Conservation (phyloP, 345 rosid species). For the Geranium rotundifolium region DNA sequence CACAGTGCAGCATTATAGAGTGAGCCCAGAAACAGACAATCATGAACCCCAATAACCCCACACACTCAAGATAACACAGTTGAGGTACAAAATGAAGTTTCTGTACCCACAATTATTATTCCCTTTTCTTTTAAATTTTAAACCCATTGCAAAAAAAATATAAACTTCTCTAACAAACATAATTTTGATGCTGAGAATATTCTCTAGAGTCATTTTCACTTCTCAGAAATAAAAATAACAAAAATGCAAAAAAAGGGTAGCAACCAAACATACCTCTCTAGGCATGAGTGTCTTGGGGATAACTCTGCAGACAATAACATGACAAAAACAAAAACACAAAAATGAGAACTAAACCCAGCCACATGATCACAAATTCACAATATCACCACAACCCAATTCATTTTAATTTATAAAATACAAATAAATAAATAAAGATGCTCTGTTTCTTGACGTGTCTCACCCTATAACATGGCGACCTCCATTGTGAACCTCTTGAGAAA, state of each 20-base stretch:
- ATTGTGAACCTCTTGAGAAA: constrained; percentile 67
- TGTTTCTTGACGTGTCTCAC: no score
- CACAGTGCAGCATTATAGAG: no score
- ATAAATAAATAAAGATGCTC: no score
- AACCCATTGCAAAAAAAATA: no score
- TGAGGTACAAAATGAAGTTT: constrained; percentile 42
- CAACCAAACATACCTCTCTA: constrained; percentile 39
- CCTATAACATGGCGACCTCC: constrained; percentile 94
- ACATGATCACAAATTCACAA: background rate
- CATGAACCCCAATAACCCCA: no score
- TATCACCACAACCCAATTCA: no score
- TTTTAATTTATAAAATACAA: no score
- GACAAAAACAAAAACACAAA: constrained; percentile 1
- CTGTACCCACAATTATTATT: constrained; percentile 18
- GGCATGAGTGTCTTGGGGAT: constrained; percentile 73
- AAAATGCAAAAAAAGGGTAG: background rate
- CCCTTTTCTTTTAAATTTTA: no score
- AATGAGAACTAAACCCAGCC: background rate
- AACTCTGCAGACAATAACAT: constrained; percentile 37
- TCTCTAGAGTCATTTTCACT: background rate
- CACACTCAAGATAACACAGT: constrained; percentile 43
- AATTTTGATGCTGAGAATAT: background rate
- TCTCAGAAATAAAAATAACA: background rate
- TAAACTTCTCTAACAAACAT: no score
- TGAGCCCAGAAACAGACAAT: constrained; percentile 25